Conservation (phyloP, 2,329 filamentous ascomycete species). For the Colletotrichum horii region DNA sequence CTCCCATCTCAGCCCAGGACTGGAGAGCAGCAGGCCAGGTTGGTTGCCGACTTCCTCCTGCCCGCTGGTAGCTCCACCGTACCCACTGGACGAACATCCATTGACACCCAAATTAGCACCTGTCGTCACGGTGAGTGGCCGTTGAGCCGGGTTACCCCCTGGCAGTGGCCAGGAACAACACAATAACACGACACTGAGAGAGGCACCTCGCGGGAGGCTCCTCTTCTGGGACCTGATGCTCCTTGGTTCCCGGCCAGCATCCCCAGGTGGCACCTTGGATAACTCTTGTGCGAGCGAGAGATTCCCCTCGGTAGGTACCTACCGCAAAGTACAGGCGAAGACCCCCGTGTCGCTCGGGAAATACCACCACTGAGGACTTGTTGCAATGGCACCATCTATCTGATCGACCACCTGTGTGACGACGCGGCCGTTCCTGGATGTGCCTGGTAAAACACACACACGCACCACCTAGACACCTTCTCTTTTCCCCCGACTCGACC, state of each 20-base stretch:
- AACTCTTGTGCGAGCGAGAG: neutral
- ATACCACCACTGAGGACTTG: conserved; percentile 1
- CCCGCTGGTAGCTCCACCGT: neutral
- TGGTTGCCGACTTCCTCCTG: neutral
- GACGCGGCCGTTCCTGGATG: conserved; percentile 16
- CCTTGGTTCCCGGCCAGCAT: neutral
- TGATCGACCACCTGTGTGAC: conserved; percentile 18
- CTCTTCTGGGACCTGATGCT: neutral
- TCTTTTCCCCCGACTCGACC: neutral
- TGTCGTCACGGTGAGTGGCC: conserved; percentile 19
- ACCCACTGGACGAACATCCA: neutral
- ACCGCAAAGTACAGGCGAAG: neutral
- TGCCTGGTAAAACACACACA: neutral
- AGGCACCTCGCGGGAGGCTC: neutral
- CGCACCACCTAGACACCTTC: neutral
- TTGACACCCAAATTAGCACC: conserved; percentile 16
- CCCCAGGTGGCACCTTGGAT: neutral
- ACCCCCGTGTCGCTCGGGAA: neutral
- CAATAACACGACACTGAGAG: neutral
- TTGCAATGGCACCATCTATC: conserved; percentile 17
- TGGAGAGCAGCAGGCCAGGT: neutral
- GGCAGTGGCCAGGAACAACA: conserved; percentile 3
- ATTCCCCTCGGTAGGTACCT: neutral
- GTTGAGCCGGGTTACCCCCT: conserved; percentile 6
- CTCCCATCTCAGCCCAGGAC: neutral